Evolutionary conservation across 495 filamentous ascomycete species (phyloP).

Genomic region (Elaphomyces granulatus): DNA sequence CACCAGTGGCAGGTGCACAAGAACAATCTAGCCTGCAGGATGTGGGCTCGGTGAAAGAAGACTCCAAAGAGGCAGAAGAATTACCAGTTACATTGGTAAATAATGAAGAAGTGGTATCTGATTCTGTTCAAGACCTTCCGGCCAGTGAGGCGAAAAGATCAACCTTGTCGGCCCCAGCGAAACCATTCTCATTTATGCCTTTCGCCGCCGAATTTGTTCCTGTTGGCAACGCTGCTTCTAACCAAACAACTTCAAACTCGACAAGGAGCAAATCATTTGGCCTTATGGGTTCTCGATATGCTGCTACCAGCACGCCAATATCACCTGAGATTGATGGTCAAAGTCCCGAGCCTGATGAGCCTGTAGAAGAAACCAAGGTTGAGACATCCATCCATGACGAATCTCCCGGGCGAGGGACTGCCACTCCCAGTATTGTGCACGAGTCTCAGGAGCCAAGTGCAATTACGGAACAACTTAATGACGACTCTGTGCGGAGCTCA

Average conservation of each 20-base stretch:
- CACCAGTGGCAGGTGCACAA: conserved; percentile 14
- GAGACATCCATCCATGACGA: no score
- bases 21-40: conserved; percentile 1
- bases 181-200: no score
- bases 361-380: neutral
- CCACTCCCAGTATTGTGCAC: conserved; percentile 2
- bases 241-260: conserved; percentile 7
- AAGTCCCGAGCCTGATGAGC: conserved; percentile 3
- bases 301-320: conserved; percentile 14
- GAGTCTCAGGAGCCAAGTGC: conserved; percentile 46
- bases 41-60: neutral
- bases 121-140: neutral
- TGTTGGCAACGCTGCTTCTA: conserved; percentile 25
- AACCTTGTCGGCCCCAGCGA: conserved; percentile 49
- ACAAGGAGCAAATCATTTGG: conserved; percentile 16
- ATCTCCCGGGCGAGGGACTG: conserved; percentile 7
- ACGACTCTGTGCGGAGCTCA: conserved; percentile 63
- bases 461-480: conserved; percentile 73
- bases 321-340: conserved; percentile 11
- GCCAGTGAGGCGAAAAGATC: conserved; percentile 11
- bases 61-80: neutral
- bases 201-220: conserved; percentile 34
- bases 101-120: neutral
- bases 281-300: conserved; percentile 29
- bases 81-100: neutral